A percentile compares a stretch with the other conserved stretches of the same genome.
Evolutionary conservation across 331 rosid genomes (phyloP).

Genomic region (Telfairia occidentalis): DNA sequence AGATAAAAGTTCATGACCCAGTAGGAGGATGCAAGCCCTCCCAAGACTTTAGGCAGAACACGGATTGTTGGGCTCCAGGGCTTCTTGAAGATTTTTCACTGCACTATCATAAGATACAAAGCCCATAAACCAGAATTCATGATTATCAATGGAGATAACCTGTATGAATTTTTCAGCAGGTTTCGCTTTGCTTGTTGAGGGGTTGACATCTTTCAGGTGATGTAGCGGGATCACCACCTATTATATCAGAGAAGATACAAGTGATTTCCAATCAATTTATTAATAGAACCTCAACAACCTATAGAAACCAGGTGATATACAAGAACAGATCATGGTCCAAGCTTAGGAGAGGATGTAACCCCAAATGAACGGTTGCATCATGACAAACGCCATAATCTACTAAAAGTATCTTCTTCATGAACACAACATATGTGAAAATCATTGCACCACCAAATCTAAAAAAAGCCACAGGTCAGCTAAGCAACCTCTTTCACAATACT

Average conservation of each 20-base stretch:
- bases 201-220: slow-evolving; percentile 78
- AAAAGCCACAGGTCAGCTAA: neutral
- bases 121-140: slow-evolving; percentile 97
- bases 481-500: neutral
- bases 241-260: slow-evolving; percentile 13
- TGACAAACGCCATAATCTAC: neutral
- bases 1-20: neutral
- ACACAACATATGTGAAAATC: neutral
- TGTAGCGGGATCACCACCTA: slow-evolving; percentile 82
- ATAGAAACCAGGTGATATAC: neutral
- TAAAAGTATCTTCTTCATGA: neutral
- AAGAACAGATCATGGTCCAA: neutral
- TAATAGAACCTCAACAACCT: neutral
- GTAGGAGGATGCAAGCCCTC: neutral
- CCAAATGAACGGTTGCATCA: neutral
- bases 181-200: slow-evolving; percentile 73
- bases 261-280: neutral
- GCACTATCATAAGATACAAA: slow-evolving; percentile 80
- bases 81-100: slow-evolving; percentile 58
- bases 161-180: slow-evolving; percentile 72
- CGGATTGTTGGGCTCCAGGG: slow-evolving; percentile 27
- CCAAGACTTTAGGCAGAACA: neutral
- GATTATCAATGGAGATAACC: slow-evolving; percentile 82
- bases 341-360: neutral
- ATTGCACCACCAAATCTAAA: neutral